Evolutionary conservation across 2,329 filamentous ascomycete genomes (phyloP), one percentile per base, ranked within the genome.

Genomic region (Sarocladium kiliense): DNA sequence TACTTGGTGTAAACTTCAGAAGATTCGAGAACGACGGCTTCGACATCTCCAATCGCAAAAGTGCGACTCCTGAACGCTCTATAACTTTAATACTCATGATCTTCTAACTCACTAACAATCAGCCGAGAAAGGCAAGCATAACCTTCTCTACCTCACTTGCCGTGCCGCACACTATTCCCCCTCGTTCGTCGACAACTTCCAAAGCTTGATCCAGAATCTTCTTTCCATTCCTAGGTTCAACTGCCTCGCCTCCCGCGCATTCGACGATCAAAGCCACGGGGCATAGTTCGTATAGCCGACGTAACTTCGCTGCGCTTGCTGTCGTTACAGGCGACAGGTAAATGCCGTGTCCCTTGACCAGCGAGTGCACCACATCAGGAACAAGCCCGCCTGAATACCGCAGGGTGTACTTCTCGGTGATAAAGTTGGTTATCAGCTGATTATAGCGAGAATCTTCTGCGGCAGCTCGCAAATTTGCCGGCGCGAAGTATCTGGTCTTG

Each of bases 331-430:
- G 83, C 1, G 77, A 81, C 2, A 85, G 62, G 61, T 85, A 86
- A 1, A 86, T 64, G 1, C 83, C 83, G 54, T 86, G 81, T 0
- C 81, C 80, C 65, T 86, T 85, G 57, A 79, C 76, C 7, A 86
- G 67, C 3, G 77, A 74, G 56, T 86, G 83, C 12, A 79, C 77
- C 0, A 86, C 68, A 55, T 86, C 83, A 0, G 83, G 83, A 2
- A 86, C 82, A 3, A 86, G 65, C 0, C 83, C 83, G 0, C 83
- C 83, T 18, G 75, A 76, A 61, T 86, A 86, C 2, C 83, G 71
- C 36, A 86, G 69, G 1, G 82, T 85, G 63, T 84, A 86, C 60
- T 74, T 74, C 39, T 76, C 64, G n/a, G 58, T 47, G 7, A 86
- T 76, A 57, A 76, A 85, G 4, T 70, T 65, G 23, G 68, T 67